Base-by-base conservation (phyloP, 345 rosid species). In the Hibiscus trionum region DNA sequence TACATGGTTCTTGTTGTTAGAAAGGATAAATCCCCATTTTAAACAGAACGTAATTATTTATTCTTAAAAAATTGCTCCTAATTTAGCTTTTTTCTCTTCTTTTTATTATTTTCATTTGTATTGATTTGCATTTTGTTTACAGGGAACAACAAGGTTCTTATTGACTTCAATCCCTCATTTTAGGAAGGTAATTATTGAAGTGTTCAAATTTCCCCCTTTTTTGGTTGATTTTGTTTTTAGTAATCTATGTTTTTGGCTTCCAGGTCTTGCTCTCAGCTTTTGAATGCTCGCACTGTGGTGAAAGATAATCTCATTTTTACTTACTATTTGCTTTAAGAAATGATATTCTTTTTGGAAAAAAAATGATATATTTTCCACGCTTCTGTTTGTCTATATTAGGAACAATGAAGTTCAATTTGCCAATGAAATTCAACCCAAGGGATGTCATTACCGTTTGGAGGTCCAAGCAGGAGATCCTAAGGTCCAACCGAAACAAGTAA, bases 201-300 rank as follows among this genome's bases (percentile, higher is more conserved):
- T 5, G 52, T 11, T 47, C 24, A 55, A 26, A 26, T 1, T 26
- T 26, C 2, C 27, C 27, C 27, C 27, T 26, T 26, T 4, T 8
- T 12, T 2, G 33, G 46, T 64, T 4, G 5, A 0, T 42, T 10
- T 75, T 56, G 15, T 9, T 9, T 24, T 77, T 52, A 46, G 8
- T 14, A 7, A 5, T 11, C 66, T 27, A 70, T 37, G n/a, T 76
- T 21, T 12, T 37, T 4, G 44, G 8, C n/a, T 63, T 78, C 77
- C 81, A 94, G 98, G 86, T 91, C 56, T 79, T 94, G 80, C 73
- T 94, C 71, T 91, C 97, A 5, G 95, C 98, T n/a, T 91, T 94
- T 77, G 96, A 91, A 56, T 94, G 97, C 63, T 85, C 91, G 0
- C 96, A 91, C 72, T 91, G 98, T 66, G 87, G 87, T 73, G 98